Evolutionary conservation across 1,139 yeast species (phyloP).

Genomic region (Candida anutae): DNA sequence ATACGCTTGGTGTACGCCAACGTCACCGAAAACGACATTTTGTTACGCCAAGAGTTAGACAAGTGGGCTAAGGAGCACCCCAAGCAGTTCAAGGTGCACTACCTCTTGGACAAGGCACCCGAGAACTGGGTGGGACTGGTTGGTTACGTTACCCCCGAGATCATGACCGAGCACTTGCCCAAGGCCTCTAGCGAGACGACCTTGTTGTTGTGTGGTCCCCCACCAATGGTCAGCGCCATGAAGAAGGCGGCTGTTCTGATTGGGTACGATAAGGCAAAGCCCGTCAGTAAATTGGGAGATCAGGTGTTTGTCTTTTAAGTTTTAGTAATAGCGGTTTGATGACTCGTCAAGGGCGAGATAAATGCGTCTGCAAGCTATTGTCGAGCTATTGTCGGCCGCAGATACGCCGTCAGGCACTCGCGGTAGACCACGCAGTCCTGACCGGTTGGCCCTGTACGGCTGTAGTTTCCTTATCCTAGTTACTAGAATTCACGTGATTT

Average conservation of each 20-base stretch:
- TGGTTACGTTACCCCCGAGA: constrained; percentile 78
- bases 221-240: constrained; percentile 72
- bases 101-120: constrained; percentile 70
- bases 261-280: constrained; percentile 83
- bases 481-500: too few species aligned
- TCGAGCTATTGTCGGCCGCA: too few species aligned
- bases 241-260: constrained; percentile 74
- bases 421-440: too few species aligned
- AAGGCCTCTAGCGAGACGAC: constrained; percentile 56
- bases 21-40: constrained; percentile 68
- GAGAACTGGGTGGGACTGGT: constrained; percentile 71
- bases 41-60: constrained; percentile 75
- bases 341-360: too few species aligned
- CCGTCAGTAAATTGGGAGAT: constrained; percentile 87
- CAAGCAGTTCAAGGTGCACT: constrained; percentile 63
- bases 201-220: constrained; percentile 91
- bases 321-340: too few species aligned
- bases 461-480: too few species aligned
- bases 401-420: too few species aligned
- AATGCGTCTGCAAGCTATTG: too few species aligned
- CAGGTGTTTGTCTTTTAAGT: constrained; percentile 83
- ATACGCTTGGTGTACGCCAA: constrained; percentile 73
- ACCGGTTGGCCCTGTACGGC: too few species aligned
- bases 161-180: constrained; percentile 62
- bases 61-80: constrained; percentile 50